phyloP scores from a whole-genome alignment of 257 asterid species.

The Voacanga thouarsii region DNA sequence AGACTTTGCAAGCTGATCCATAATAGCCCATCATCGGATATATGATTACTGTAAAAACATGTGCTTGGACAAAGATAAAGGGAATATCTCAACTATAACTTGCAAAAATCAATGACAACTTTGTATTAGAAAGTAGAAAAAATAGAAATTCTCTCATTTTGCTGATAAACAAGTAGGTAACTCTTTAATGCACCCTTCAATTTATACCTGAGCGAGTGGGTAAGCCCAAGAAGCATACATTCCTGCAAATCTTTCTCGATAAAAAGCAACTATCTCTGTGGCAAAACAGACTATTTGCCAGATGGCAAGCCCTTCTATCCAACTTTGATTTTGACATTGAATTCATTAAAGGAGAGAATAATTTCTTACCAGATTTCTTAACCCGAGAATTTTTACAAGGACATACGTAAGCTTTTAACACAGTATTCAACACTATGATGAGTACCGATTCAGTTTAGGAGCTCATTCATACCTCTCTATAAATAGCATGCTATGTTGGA shows the following conservation, averaged over 20 bases:
- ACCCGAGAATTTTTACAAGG: too few relatives aligned
- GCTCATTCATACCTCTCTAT: too few relatives aligned
- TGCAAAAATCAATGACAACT: constrained; percentile 7
- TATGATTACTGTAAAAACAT: constrained; percentile 40
- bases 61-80: constrained; percentile 41
- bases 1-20: constrained; percentile 43
- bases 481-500: too few relatives aligned
- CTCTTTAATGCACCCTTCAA: background rate
- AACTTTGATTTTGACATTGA: too few relatives aligned
- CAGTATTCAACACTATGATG: too few relatives aligned
- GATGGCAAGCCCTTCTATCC: too few relatives aligned
- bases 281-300: too few relatives aligned
- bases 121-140: background rate
- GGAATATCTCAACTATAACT: constrained; percentile 58
- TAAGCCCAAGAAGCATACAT: constrained; percentile 67
- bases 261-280: constrained; percentile 47
- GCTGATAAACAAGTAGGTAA: background rate
- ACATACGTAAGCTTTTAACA: too few relatives aligned
- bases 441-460: too few relatives aligned
- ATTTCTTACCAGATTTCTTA: too few relatives aligned
- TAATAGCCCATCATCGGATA: constrained; percentile 62
- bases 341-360: too few relatives aligned
- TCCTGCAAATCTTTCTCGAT: constrained; percentile 55
- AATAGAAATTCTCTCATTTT: background rate
- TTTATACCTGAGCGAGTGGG: constrained; percentile 49